A percentile compares a stretch with the other conserved stretches of the same genome.
Evolutionary conservation across 768 basidiomycete genomes (phyloP).

Genomic region (Lactarius hengduanensis): DNA sequence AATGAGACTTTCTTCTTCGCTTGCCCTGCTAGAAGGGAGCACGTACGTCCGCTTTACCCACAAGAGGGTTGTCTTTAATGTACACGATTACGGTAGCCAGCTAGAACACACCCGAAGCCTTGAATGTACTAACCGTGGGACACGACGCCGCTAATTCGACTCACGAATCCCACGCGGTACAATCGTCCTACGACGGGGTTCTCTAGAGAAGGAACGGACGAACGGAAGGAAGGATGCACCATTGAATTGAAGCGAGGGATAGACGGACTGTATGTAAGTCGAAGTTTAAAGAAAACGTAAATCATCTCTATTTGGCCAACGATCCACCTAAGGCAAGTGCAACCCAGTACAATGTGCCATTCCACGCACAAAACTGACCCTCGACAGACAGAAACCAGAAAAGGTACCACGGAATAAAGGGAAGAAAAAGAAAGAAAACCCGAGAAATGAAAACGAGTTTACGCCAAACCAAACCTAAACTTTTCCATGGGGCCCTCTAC

Average conservation of each 20-base stretch:
- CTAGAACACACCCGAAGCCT: neutral
- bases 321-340: neutral
- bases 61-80: neutral
- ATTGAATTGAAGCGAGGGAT: neutral
- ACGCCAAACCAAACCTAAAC: neutral
- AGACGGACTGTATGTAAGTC: neutral
- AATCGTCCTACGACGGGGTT: neutral
- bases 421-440: neutral
- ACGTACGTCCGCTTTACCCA: neutral
- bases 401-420: neutral
- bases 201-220: neutral
- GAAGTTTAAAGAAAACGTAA: neutral
- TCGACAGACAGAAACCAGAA: neutral
- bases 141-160: neutral
- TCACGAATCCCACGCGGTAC: neutral
- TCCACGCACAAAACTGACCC: neutral
- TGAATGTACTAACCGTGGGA: neutral
- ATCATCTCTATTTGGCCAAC: conserved; percentile 4
- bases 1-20: neutral
- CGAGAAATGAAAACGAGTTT: neutral
- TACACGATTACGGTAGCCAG: neutral
- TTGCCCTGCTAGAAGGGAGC: neutral
- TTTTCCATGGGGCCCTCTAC: neutral
- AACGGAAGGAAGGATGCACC: neutral
- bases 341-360: neutral